Percentiles rank a stretch among this genome's conserved stretches.
Evolutionary conservation across 768 basidiomycete species (phyloP).

Genomic region (Rhizopogon vinicolor): DNA sequence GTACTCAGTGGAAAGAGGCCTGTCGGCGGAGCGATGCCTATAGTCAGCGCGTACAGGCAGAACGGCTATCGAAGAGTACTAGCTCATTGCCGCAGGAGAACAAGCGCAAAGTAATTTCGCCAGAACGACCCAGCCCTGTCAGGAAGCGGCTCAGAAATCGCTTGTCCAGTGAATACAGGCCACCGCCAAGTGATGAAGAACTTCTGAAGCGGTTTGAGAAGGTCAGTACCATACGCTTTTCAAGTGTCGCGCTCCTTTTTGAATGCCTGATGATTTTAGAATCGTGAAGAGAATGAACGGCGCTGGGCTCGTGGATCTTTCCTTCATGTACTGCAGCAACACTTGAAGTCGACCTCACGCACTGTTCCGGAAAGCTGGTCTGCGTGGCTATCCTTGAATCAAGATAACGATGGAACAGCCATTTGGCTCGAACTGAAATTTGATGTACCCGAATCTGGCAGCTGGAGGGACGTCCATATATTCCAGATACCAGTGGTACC

Average conservation of each 20-base stretch:
- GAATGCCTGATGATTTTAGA: slow-evolving; percentile 35
- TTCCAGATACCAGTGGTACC: slow-evolving; percentile 55
- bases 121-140: slow-evolving; percentile 15
- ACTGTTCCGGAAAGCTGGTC: slow-evolving; percentile 44
- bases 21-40: slow-evolving; percentile 58
- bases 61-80: slow-evolving; percentile 27
- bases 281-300: slow-evolving; percentile 63
- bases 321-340: slow-evolving; percentile 32
- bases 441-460: slow-evolving; percentile 57
- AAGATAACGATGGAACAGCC: slow-evolving; percentile 68
- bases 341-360: slow-evolving; percentile 31
- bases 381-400: slow-evolving; percentile 73
- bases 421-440: slow-evolving; percentile 82
- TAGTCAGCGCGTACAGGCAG: slow-evolving; percentile 41
- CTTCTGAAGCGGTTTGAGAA: slow-evolving; percentile 63
- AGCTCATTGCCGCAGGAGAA: slow-evolving; percentile 8
- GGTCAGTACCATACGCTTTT: slow-evolving; percentile 34
- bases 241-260: slow-evolving; percentile 2
- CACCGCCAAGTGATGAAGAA: slow-evolving; percentile 59
- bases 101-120: slow-evolving; percentile 20
- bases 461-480: slow-evolving; percentile 53
- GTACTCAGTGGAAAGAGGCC: slow-evolving; percentile 58
- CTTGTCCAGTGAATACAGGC: slow-evolving; percentile 39
- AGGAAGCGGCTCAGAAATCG: slow-evolving; percentile 31
- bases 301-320: slow-evolving; percentile 78